A percentile compares a stretch with the other conserved stretches of the same genome.
These are phyloP conservation scores for Boechera divaricarpa DNA, from an alignment of 345 rosid genomes.

Conservation along the genomic window DNA sequence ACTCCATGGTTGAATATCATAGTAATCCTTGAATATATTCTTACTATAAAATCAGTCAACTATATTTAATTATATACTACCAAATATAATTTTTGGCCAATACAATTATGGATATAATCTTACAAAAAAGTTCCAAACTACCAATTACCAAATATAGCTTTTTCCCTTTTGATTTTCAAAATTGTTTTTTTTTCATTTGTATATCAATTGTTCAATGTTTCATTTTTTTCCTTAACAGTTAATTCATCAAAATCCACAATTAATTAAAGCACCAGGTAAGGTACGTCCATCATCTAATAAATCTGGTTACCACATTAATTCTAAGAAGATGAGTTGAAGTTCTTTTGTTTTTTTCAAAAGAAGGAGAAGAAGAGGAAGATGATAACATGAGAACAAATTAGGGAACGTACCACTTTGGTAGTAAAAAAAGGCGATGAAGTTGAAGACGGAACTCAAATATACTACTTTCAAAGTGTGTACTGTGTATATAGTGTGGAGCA, in stretches of 20 bases:
- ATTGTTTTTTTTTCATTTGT: neutral
- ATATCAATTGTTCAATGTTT: neutral
- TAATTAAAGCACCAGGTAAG: neutral
- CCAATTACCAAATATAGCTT: neutral
- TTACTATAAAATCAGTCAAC: neutral
- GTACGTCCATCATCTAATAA: neutral
- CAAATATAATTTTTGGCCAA: neutral
- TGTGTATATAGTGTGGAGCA: neutral
- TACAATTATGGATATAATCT: neutral
- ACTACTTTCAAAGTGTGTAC: neutral
- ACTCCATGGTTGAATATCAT: neutral
- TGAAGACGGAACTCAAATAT: conserved; percentile 26
- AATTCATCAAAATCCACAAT: neutral
- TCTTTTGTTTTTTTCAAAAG: neutral
- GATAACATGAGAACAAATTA: neutral
- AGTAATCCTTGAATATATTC: neutral
- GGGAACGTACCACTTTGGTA: conserved; percentile 28
- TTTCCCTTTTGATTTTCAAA: neutral
- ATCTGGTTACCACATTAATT: neutral
- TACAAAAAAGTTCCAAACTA: neutral
- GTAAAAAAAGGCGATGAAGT: conserved; percentile 4
- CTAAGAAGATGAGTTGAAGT: neutral
- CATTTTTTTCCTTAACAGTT: neutral
- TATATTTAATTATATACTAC: neutral
- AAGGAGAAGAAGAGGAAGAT: conserved; percentile 5